A percentile compares a stretch with the other conserved stretches of the same genome.
phyloP scores from a whole-genome alignment of 2,329 filamentous ascomycete species.

The Alternaria arborescens region DNA sequence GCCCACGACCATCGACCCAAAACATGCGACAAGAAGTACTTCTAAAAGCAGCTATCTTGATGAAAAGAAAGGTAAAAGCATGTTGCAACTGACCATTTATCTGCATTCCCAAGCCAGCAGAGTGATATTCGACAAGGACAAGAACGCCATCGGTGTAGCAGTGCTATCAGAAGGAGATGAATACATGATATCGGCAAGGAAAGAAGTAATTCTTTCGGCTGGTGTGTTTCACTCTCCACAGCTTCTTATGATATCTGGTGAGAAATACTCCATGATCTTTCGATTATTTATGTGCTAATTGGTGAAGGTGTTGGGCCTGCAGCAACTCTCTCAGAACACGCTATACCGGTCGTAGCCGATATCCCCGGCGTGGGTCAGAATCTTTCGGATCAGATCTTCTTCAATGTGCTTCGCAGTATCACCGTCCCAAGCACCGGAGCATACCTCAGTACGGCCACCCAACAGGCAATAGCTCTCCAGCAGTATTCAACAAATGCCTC shows the following conservation, averaged over 20 bases:
- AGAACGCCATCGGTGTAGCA: no score
- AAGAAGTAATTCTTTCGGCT: constrained; percentile 1
- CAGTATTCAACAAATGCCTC: not conserved
- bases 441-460: no score
- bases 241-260: constrained; percentile 47
- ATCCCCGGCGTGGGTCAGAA: constrained; percentile 36
- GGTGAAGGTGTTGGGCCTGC: not conserved
- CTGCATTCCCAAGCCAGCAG: no score
- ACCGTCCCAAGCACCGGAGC: no score
- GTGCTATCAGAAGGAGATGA: no score
- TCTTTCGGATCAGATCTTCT: constrained; percentile 23
- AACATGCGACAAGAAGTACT: constrained; percentile 18
- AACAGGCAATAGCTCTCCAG: not conserved
- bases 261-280: no score
- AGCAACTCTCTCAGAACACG: constrained; percentile 16
- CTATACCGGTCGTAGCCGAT: constrained; percentile 31
- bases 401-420: not conserved
- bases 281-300: no score
- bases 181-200: not conserved
- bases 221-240: constrained; percentile 38
- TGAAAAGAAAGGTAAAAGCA: no score
- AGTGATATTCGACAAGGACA: no score
- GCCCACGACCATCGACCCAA: constrained; percentile 43
- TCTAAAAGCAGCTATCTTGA: no score
- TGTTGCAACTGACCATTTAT: no score